Evolutionary conservation across 371 early-diverging fungal species (phyloP), one percentile per base, ranked within the genome.

Genomic region (Choanephora cucurbitarum): DNA sequence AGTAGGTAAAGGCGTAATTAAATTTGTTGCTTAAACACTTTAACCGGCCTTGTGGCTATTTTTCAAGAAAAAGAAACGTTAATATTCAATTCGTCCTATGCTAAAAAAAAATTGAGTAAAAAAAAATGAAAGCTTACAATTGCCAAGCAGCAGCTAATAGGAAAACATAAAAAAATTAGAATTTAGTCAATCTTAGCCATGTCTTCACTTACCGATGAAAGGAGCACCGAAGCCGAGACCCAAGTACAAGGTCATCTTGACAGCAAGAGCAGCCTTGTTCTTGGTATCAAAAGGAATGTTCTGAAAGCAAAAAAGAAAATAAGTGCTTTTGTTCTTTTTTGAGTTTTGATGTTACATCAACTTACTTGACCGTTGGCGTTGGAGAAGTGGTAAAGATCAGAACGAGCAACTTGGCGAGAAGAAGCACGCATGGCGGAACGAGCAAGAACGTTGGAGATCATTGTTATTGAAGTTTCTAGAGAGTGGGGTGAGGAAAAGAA

Each of bases 261-360:
- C 44, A 50, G 81, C 83, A 73, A 85, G 79, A 55, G 62, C 79
- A 61, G 72, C 69, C 65, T 74, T 80, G 78, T 81, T 85, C 67
- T 74, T 82, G 63, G 85, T 83, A 50, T 75, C 70, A 71, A 85
- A 85, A 45, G 85, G 85, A 64, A 83, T 45, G 73, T 85, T 81
- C 85, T 84, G 62, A 10, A n/a, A n/a, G n/a, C 18, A 21, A 44
- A n/a, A 44, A 19, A 24, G 1, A 31, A 17, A n/a, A 24, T 17
- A 32, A 32, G 43, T 13, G 23, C 28, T 28, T 6, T 34, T 13
- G 18, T 7, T 24, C 8, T 11, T 45, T 9, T 22, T n/a, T n/a
- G n/a, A n/a, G n/a, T n/a, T n/a, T n/a, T n/a, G n/a, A n/a, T 51
- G 13, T 42, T 32, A 33, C 8, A 19, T 24, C 24, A 15, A 10